Evolutionary conservation across 140 eudicot species (phyloP).

Genomic region (Cichorium intybus): DNA sequence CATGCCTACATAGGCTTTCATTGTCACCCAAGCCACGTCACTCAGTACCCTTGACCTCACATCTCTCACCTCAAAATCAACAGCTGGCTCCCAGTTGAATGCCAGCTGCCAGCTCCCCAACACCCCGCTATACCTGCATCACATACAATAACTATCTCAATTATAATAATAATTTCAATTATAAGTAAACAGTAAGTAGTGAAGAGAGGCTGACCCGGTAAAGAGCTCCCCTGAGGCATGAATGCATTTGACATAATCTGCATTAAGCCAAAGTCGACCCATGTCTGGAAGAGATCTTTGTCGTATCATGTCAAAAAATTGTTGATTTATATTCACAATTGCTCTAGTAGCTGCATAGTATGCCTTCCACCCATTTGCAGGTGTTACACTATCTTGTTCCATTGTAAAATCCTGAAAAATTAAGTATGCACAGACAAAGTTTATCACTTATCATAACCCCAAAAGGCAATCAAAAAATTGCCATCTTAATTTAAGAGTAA

Average conservation of each 20-base stretch:
- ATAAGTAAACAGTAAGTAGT: neutral
- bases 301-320: conserved; percentile 61
- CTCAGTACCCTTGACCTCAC: conserved; percentile 69
- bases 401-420: conserved; percentile 68
- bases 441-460: no score
- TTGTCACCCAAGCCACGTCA: conserved; percentile 88
- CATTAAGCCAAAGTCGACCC: conserved; percentile 91
- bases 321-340: conserved; percentile 60
- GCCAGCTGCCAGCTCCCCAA: conserved; percentile 85
- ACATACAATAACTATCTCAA: neutral
- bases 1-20: conserved; percentile 70
- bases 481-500: no score
- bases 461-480: no score
- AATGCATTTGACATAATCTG: conserved; percentile 92
- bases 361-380: conserved; percentile 94
- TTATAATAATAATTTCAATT: neutral
- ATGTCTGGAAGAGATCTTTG: conserved; percentile 69
- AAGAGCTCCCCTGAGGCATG: conserved; percentile 77
- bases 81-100: conserved; percentile 68
- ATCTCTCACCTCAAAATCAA: conserved; percentile 65
- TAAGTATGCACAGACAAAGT: no score
- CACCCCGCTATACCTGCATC: conserved; percentile 62
- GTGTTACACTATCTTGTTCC: conserved; percentile 71
- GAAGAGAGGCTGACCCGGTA: conserved; percentile 51
- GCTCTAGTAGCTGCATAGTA: conserved; percentile 95